Evolutionary conservation across 2,329 filamentous ascomycete species (phyloP).

Genomic region (Endothia cerciana): DNA sequence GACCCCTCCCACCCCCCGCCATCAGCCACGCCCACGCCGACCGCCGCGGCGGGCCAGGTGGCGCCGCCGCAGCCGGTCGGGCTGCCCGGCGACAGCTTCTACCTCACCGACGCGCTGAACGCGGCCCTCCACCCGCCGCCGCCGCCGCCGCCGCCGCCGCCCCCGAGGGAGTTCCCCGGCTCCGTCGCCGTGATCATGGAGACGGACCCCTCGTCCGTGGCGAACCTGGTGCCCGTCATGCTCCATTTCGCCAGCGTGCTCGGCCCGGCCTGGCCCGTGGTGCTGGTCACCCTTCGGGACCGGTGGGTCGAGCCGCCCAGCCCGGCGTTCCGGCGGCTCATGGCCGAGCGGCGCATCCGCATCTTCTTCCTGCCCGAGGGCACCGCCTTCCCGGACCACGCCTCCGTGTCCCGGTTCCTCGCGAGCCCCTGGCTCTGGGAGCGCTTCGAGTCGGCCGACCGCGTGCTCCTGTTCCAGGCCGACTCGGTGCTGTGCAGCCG

Average conservation of each 20-base stretch:
- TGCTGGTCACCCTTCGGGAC: conserved; percentile 46
- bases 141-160: conserved; percentile 1
- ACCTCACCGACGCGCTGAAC: conserved; percentile 25
- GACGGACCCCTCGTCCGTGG: conserved; percentile 47
- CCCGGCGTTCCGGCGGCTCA: conserved; percentile 42
- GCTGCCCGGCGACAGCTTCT: conserved; percentile 25
- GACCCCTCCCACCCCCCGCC: conserved; percentile 13
- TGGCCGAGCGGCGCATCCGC: conserved; percentile 40
- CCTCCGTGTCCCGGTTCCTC: conserved; percentile 43
- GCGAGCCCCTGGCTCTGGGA: conserved; percentile 43
- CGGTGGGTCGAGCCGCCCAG: conserved; percentile 34
- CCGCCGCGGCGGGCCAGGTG: not conserved
- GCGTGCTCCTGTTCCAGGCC: conserved; percentile 45
- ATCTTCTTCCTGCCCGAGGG: conserved; percentile 43
- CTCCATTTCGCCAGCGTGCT: conserved; percentile 41
- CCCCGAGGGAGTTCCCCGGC: conserved; percentile 22
- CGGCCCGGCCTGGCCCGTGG: conserved; percentile 48
- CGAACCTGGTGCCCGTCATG: conserved; percentile 41
- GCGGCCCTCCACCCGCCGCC: conserved; percentile 23
- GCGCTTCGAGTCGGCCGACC: conserved; percentile 39
- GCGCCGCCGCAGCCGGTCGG: not conserved
- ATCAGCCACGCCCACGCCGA: not conserved
- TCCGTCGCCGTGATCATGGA: conserved; percentile 36
- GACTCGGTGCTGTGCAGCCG: conserved; percentile 44
- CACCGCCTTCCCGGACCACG: conserved; percentile 40